These are phyloP conservation scores for Penicillium thymicola DNA, from an alignment of 2,329 filamentous ascomycete species.

Conservation along the genomic window DNA sequence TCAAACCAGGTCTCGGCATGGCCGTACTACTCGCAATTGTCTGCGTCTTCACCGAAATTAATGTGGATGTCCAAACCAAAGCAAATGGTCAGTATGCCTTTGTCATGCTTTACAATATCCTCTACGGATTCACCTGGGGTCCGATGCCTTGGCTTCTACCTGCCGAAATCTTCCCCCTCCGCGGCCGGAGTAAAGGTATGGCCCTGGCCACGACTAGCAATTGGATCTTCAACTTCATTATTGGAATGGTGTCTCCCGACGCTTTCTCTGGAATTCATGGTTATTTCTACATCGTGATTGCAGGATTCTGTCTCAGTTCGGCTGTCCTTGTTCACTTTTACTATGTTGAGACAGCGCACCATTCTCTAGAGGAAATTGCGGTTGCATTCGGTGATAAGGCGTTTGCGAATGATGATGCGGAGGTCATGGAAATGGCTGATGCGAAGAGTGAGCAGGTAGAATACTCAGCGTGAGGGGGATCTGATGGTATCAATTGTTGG, in stretches of 20 bases:
- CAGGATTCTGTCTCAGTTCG: conserved; percentile 41
- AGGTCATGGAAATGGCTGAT: conserved; percentile 12
- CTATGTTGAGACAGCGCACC: conserved; percentile 42
- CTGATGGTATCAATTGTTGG: not conserved
- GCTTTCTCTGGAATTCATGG: conserved; percentile 44
- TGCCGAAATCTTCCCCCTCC: conserved; percentile 31
- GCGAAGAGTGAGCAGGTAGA: conserved; percentile 6
- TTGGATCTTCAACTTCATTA: conserved; percentile 41
- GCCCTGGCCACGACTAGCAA: conserved; percentile 44
- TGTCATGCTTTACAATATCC: conserved; percentile 40
- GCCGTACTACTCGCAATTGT: conserved; percentile 35
- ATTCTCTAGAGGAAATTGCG: conserved; percentile 36
- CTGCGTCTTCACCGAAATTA: conserved; percentile 38
- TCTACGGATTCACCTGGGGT: conserved; percentile 41
- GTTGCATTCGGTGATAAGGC: conserved; percentile 42
- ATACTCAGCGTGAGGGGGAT: not conserved
- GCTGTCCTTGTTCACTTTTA: conserved; percentile 39
- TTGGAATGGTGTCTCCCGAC: conserved; percentile 42
- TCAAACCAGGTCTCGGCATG: conserved; percentile 29
- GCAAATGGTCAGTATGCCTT: conserved; percentile 42
- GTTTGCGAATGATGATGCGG: conserved; percentile 27
- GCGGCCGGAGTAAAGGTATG: conserved; percentile 41
- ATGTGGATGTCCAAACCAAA: conserved; percentile 24
- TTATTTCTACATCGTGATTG: conserved; percentile 45
- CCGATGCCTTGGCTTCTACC: conserved; percentile 41